Conservation (phyloP, 352 stramenopile genomes). For the Blastocystis hominis region DNA sequence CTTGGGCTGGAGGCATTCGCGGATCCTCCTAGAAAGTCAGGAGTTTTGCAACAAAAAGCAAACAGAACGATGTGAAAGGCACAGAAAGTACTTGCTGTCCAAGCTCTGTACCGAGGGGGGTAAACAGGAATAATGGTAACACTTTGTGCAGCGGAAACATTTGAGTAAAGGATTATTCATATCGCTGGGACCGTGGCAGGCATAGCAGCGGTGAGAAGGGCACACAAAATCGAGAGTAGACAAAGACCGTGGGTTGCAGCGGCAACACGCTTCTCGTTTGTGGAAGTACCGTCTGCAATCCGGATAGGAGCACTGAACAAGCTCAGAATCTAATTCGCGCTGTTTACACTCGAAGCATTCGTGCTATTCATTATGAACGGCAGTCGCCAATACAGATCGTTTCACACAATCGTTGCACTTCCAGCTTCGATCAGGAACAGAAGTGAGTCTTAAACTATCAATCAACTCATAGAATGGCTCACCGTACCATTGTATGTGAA, state of each 20-base stretch:
- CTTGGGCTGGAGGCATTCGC: neutral
- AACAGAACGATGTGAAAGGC: neutral
- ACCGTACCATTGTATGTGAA: neutral
- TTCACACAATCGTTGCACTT: conserved; percentile 25
- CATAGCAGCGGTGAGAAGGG: neutral
- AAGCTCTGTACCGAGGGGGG: neutral
- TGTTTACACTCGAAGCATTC: neutral
- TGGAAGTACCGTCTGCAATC: neutral
- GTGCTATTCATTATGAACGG: neutral
- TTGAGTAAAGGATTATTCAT: neutral
- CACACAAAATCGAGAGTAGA: neutral
- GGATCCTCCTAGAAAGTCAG: neutral
- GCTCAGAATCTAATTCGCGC: neutral
- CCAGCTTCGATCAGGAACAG: neutral
- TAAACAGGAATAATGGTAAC: neutral
- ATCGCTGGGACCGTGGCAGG: neutral
- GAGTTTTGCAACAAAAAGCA: neutral
- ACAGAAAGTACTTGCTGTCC: neutral
- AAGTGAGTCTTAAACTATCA: neutral
- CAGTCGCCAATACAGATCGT: neutral
- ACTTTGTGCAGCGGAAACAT: neutral
- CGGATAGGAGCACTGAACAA: neutral
- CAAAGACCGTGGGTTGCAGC: neutral
- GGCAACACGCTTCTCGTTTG: neutral
- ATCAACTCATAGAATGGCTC: neutral